phyloP scores from a whole-genome alignment of 257 asterid genomes.

The Gardenia jasminoides region DNA sequence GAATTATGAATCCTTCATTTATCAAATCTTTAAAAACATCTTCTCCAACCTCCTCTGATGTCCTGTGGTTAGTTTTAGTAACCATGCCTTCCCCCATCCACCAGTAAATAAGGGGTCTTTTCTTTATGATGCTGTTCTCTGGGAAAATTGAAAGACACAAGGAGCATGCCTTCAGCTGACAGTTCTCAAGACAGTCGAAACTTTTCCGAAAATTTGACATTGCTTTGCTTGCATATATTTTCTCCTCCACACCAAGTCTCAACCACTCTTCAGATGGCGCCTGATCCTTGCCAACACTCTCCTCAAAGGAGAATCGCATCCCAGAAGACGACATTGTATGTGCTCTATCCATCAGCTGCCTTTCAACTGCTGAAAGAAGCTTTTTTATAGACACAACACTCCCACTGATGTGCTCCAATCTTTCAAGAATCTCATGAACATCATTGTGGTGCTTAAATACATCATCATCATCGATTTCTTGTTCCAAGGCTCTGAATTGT shows the following conservation, averaged over 20 bases:
- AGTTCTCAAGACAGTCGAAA: background rate
- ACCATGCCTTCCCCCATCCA: constrained; percentile 14
- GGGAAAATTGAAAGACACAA: constrained; percentile 14
- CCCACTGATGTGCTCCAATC: background rate
- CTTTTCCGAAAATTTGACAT: background rate
- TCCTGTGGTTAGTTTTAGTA: background rate
- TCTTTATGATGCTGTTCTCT: constrained; percentile 3
- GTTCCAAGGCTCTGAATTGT: background rate
- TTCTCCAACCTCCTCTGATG: constrained; percentile 9
- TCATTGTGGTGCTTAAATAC: background rate
- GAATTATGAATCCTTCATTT: background rate
- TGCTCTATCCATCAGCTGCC: background rate
- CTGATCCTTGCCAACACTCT: background rate
- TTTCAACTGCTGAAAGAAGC: background rate
- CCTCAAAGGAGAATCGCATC: background rate
- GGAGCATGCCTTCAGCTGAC: constrained; percentile 3
- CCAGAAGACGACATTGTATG: background rate
- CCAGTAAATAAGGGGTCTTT: constrained; percentile 12
- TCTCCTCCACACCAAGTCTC: background rate
- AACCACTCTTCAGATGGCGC: background rate
- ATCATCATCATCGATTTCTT: background rate
- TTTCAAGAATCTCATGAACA: background rate
- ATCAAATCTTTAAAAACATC: constrained; percentile 3
- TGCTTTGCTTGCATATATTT: background rate
- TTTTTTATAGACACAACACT: background rate